These are phyloP conservation scores for Claviceps sorghi DNA, from an alignment of 2,329 filamentous ascomycete species.

Conservation along the genomic window DNA sequence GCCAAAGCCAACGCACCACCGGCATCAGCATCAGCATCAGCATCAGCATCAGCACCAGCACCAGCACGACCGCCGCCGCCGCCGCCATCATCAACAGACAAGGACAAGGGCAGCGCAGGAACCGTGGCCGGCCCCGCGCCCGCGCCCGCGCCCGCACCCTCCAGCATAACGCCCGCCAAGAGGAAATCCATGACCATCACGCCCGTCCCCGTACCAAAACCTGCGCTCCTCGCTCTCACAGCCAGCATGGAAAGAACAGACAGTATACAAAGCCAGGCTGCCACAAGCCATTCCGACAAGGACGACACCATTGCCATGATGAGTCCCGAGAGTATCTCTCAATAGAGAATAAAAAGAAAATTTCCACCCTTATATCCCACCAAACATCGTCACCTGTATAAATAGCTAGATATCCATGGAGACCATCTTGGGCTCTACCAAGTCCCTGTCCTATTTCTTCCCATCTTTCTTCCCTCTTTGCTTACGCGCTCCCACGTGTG, in stretches of 20 bases:
- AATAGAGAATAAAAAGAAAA: conserved; percentile 11
- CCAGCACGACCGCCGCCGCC: neutral
- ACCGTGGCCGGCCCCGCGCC: conserved; percentile 8
- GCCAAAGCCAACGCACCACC: conserved; percentile 21
- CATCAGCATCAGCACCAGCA: neutral
- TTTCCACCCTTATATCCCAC: neutral
- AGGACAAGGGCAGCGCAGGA: neutral
- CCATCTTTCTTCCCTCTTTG: neutral
- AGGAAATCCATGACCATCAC: conserved; percentile 31
- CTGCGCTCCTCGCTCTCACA: conserved; percentile 24
- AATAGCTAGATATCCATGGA: neutral
- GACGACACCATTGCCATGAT: conserved; percentile 62
- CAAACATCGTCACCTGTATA: neutral
- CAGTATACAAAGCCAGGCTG: conserved; percentile 43
- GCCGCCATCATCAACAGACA: neutral
- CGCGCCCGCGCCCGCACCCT: conserved; percentile 14
- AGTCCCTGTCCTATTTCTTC: too few relatives aligned
- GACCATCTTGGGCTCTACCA: neutral
- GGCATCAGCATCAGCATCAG: too few relatives aligned
- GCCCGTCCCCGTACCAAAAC: conserved; percentile 24
- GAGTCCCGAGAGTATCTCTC: conserved; percentile 64
- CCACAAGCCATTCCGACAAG: conserved; percentile 51
- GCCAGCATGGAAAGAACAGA: conserved; percentile 43
- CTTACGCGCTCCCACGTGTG: neutral
- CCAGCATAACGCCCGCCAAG: conserved; percentile 32